Evolutionary conservation across 495 filamentous ascomycete genomes (phyloP).

Genomic region (Xylaria longipes): DNA sequence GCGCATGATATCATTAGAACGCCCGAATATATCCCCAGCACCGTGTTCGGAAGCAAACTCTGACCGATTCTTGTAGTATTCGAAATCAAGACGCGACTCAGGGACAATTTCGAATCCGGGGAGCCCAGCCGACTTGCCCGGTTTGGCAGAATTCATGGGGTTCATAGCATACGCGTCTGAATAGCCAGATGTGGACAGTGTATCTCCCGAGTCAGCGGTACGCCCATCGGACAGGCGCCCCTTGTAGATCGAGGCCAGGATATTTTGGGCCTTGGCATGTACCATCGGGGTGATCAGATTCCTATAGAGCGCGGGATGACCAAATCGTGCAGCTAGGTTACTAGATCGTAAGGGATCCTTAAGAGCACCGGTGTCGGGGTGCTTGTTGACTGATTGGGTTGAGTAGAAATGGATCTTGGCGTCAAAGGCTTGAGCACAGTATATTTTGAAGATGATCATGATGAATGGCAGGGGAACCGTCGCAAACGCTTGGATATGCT

Average conservation of each 20-base stretch:
- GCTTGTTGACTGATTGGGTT: slow-evolving; percentile 63
- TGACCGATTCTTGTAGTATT: slow-evolving; percentile 84
- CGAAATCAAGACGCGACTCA: slow-evolving; percentile 90
- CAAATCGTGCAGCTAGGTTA: slow-evolving; percentile 80
- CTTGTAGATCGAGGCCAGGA: slow-evolving; percentile 79
- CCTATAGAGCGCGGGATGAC: slow-evolving; percentile 88
- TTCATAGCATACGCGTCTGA: slow-evolving; percentile 77
- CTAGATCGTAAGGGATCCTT: slow-evolving; percentile 63
- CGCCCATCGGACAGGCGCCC: slow-evolving; percentile 72
- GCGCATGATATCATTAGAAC: slow-evolving; percentile 68
- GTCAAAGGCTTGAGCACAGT: slow-evolving; percentile 80
- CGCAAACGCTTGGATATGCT: slow-evolving; percentile 65
- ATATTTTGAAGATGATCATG: slow-evolving; percentile 84
- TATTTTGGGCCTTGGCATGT: slow-evolving; percentile 82
- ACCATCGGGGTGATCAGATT: slow-evolving; percentile 96
- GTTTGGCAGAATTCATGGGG: slow-evolving; percentile 74
- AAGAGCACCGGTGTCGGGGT: slow-evolving; percentile 47
- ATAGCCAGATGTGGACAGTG: slow-evolving; percentile 66
- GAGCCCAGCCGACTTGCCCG: slow-evolving; percentile 67
- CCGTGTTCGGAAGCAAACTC: slow-evolving; percentile 91
- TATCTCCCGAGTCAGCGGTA: slow-evolving; percentile 60
- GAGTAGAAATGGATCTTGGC: slow-evolving; percentile 77
- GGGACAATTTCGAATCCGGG: slow-evolving; percentile 86
- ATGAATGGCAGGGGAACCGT: slow-evolving; percentile 81
- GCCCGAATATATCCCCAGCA: slow-evolving; percentile 75